A percentile compares a stretch with the other conserved stretches of the same genome.
Evolutionary conservation across 441 rosid species (phyloP).

Genomic region (Pelargonium cotyledonis): DNA sequence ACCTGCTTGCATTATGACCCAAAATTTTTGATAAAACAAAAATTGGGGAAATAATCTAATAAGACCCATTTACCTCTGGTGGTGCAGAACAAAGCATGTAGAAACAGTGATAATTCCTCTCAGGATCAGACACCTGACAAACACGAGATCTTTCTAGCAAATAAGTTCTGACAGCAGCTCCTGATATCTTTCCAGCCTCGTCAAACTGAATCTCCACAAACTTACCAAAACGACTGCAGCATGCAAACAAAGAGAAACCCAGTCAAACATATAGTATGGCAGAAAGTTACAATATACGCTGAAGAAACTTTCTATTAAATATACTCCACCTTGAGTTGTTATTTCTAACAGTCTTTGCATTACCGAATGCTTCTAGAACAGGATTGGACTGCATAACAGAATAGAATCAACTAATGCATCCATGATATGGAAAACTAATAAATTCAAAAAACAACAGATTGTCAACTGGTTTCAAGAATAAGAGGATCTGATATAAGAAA

Average conservation of each 20-base stretch:
- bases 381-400: constrained; percentile 84
- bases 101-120: constrained; percentile 79
- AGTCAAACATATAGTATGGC: neutral
- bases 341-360: constrained; percentile 98
- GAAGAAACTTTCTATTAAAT: constrained; percentile 7
- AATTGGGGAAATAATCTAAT: constrained; percentile 11
- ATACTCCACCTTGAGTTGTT: constrained; percentile 81
- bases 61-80: constrained; percentile 35
- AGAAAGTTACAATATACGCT: neutral
- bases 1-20: neutral
- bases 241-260: neutral
- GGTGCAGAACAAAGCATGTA: constrained; percentile 85
- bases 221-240: constrained; percentile 68
- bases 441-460: constrained; percentile 6
- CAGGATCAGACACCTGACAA: constrained; percentile 82
- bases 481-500: neutral
- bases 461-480: constrained; percentile 1
- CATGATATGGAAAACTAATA: neutral
- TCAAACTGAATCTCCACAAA: constrained; percentile 77
- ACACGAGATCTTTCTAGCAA: constrained; percentile 69
- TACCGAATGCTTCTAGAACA: constrained; percentile 98
- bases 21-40: neutral
- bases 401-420: constrained; percentile 14
- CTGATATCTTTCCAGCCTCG: constrained; percentile 54
- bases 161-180: constrained; percentile 78